Base-by-base conservation (phyloP, 352 stramenopile genomes). In the Globisporangium splendens region DNA sequence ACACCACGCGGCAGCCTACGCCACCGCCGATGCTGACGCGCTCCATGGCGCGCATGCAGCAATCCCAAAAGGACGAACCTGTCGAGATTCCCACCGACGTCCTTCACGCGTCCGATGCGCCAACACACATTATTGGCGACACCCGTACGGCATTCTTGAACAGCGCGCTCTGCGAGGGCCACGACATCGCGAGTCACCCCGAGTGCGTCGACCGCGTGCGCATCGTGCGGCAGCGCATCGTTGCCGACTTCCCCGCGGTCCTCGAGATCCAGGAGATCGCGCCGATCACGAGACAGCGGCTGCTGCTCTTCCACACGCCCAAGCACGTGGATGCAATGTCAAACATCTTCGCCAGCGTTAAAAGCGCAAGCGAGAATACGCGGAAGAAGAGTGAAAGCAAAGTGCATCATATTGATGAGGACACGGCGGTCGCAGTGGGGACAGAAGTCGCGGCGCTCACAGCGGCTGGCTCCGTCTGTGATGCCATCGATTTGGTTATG, bases 401-500 rank as follows among this genome's bases (percentile, higher is more conserved):
- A 14, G 7, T 60, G 28, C 41, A 64, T 21, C 38, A 31, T 12
- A 75, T 80, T 24, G 71, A 80, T 51, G 71, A 66, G 3, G 71
- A 80, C 51, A 80, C 71, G 50, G 46, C 59, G 1, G 58, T 80
- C 10, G 72, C 65, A 22, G 44, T 62, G 46, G 72, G 69, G 41
- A 78, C 63, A 0, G 52, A 65, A 50, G 54, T 47, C 1, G 72
- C 72, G 2, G 72, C 72, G 38, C 52, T 81, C 24, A 42, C 63
- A 12, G 72, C 72, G 6, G 66, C 62, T 1, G 72, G 72, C 21
- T 59, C 65, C 0, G 72, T 78, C 28, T 72, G 63, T 20, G 63
- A 81, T 17, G 72, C 70, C 13, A 75, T 81, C 54, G 72, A 81
- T 54, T 41, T 72, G 28, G 59, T 81, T 44, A 78, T 81, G 69